A percentile compares a stretch with the other conserved stretches of the same genome.
phyloP scores from a whole-genome alignment of 805 yeast genomes.

The Yarrowia hollandica region DNA sequence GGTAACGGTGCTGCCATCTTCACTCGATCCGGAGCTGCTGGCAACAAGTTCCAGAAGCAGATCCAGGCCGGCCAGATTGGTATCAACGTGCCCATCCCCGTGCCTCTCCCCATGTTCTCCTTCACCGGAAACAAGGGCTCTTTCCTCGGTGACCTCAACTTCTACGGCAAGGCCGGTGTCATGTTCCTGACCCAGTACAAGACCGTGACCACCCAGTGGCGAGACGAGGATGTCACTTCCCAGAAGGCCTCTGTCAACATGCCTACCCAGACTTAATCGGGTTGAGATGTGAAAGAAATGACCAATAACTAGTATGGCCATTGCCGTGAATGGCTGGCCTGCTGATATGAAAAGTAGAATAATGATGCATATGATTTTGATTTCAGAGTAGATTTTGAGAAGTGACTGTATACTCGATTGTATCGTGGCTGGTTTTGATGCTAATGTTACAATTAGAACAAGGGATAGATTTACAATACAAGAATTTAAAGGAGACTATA shows the following conservation, averaged over 20 bases:
- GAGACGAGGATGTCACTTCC: constrained; percentile 50
- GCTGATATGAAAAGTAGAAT: constrained; percentile 11
- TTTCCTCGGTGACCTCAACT: constrained; percentile 76
- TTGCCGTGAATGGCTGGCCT: constrained; percentile 10
- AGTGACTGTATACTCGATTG: too few relatives aligned
- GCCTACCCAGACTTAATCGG: constrained; percentile 56
- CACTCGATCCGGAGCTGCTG: constrained; percentile 68
- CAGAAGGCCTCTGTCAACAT: constrained; percentile 60
- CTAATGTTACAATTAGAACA: too few relatives aligned
- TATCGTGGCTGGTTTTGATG: too few relatives aligned
- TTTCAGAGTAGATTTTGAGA: not conserved
- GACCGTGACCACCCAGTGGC: constrained; percentile 72
- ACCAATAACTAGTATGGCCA: too few relatives aligned
- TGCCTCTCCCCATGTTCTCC: constrained; percentile 77
- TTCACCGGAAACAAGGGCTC: constrained; percentile 76
- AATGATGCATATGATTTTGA: constrained; percentile 24
- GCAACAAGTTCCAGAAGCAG: constrained; percentile 66
- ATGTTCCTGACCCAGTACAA: constrained; percentile 72
- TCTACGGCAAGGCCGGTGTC: constrained; percentile 75
- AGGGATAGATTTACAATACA: too few relatives aligned
- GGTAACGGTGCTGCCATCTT: constrained; percentile 74
- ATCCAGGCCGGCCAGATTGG: constrained; percentile 78
- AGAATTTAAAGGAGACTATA: too few relatives aligned
- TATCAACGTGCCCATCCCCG: constrained; percentile 76
- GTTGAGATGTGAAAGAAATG: too few relatives aligned